phyloP scores from a whole-genome alignment of 352 stramenopile species.

The Phytophthora ramorum region DNA sequence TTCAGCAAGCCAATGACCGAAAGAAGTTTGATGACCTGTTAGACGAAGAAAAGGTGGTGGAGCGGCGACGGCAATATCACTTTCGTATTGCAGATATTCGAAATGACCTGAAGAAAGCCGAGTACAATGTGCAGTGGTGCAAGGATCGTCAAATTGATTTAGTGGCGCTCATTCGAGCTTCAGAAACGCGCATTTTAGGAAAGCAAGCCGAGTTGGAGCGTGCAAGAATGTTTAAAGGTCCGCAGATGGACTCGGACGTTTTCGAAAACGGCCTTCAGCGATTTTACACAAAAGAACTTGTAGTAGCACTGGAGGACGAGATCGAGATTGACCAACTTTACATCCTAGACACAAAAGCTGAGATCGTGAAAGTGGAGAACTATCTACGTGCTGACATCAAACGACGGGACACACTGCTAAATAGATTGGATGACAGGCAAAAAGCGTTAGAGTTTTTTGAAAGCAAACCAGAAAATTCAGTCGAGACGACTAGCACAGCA shows the following conservation, averaged over 20 bases:
- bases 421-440: slow-evolving; percentile 49
- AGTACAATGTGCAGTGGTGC: slow-evolving; percentile 86
- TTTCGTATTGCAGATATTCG: slow-evolving; percentile 74
- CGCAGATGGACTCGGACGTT: slow-evolving; percentile 84
- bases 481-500: slow-evolving; percentile 11
- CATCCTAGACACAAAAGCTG: slow-evolving; percentile 78
- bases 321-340: slow-evolving; percentile 89
- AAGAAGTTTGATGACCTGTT: slow-evolving; percentile 61
- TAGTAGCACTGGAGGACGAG: slow-evolving; percentile 80
- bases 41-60: slow-evolving; percentile 54
- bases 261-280: slow-evolving; percentile 73
- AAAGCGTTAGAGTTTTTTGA: slow-evolving; percentile 61
- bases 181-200: slow-evolving; percentile 74
- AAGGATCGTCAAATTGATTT: slow-evolving; percentile 72
- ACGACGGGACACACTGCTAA: slow-evolving; percentile 35
- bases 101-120: slow-evolving; percentile 56
- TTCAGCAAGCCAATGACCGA: slow-evolving; percentile 4
- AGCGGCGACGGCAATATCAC: slow-evolving; percentile 77
- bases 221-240: slow-evolving; percentile 66
- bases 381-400: slow-evolving; percentile 70
- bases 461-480: slow-evolving; percentile 30
- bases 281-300: slow-evolving; percentile 81
- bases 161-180: slow-evolving; percentile 69
- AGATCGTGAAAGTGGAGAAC: slow-evolving; percentile 77
- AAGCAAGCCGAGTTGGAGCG: slow-evolving; percentile 83